Base-by-base conservation (phyloP, 306 rosid species). In the Malus sylvestris region DNA sequence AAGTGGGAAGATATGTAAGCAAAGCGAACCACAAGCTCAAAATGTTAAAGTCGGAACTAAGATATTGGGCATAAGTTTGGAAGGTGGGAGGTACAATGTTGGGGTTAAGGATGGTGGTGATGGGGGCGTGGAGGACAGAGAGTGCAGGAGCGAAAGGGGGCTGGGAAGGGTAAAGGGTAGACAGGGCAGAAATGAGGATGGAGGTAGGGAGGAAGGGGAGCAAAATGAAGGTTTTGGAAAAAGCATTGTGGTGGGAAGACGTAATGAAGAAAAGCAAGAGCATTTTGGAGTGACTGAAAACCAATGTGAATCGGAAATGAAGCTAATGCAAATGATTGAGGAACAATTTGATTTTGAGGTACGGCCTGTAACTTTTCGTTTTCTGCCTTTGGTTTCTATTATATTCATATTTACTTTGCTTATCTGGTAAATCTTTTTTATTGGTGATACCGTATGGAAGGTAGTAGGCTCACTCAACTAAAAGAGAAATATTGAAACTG, bases 51-150 rank as follows among this genome's bases (percentile, higher is more conserved):
- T 40, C 11, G 11, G 45, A 40, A 40, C 45, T 8, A 40, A 2
- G 45, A 9, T 40, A 2, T 40, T 40, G 45, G 45, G 11, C 11
- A 2, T 40, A 40, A 40, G 42, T 60, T 72, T 23, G 20, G 68
- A 80, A 27, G 79, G 76, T 64, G 80, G 73, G 70, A 33, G 10
- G 40, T 83, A 83, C 71, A 20, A 8, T 66, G 23, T 83, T 20
- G 25, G 19, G 73, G 72, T 38, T 46, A 46, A 55, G 63, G 68
- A 33, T 76, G 60, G 29, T 58, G 73, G 44, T 53, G 82, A n/a
- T 53, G 52, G 29, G 66, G 70, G 68, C 32, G 52, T 79, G 63
- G 35, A 45, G 33, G 67, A 40, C 72, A 80, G n/a, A 49, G 68
- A 69, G n/a, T 15, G 29, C 6, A n/a, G 12, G 32, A 67, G 75